phyloP scores from a whole-genome alignment of 2,329 filamentous ascomycete species.

The Aureobasidium subglaciale region DNA sequence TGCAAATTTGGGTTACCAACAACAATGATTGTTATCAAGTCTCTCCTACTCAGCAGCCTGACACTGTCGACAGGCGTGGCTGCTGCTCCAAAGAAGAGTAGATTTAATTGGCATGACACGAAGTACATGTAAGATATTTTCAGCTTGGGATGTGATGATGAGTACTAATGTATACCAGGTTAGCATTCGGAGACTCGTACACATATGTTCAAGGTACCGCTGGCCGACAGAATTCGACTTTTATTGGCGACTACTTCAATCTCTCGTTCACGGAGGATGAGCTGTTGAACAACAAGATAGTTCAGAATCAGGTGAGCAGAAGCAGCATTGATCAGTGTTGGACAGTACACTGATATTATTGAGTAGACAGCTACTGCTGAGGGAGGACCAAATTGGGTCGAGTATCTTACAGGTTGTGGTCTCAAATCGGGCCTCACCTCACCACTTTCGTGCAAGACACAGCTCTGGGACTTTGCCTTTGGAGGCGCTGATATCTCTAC shows the following conservation, averaged over 20 bases:
- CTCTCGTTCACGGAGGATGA: slow-evolving; percentile 38
- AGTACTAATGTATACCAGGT: slow-evolving; percentile 20
- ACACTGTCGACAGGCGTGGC: not conserved
- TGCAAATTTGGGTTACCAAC: no score
- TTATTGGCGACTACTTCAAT: slow-evolving; percentile 48
- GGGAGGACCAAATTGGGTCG: slow-evolving; percentile 50
- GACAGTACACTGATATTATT: not conserved
- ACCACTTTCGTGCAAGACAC: slow-evolving; percentile 38
- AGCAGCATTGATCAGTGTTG: not conserved
- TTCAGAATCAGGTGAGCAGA: slow-evolving; percentile 37
- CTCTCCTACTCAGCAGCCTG: not conserved
- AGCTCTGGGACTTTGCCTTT: slow-evolving; percentile 53
- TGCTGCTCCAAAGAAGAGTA: slow-evolving; percentile 13
- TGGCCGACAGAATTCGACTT: slow-evolving; percentile 46
- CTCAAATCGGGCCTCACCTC: slow-evolving; percentile 36
- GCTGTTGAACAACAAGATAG: slow-evolving; percentile 43
- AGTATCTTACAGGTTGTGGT: slow-evolving; percentile 48
- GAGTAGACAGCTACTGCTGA: slow-evolving; percentile 40
- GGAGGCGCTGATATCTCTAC: slow-evolving; percentile 46
- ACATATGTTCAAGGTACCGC: slow-evolving; percentile 48
- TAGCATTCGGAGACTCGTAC: slow-evolving; percentile 47
- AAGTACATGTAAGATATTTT: slow-evolving; percentile 10
- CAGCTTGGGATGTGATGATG: no score
- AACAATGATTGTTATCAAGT: no score
- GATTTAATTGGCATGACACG: slow-evolving; percentile 17